phyloP scores from a whole-genome alignment of 202 grass and related monocot species.

The Elaeis oleifera region DNA sequence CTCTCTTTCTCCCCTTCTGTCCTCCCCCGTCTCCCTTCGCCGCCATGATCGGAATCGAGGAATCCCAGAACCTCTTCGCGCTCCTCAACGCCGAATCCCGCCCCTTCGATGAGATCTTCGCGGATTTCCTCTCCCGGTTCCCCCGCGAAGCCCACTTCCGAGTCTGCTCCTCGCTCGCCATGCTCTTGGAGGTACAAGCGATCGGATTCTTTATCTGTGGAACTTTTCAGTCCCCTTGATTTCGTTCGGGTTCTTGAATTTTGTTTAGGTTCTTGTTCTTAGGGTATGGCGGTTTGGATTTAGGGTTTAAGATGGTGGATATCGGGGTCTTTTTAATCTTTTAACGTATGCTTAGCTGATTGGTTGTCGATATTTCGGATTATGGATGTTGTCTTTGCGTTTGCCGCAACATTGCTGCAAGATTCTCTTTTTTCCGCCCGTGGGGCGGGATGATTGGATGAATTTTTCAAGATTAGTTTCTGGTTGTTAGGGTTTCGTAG shows the following conservation, averaged over 20 bases:
- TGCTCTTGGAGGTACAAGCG: slow-evolving; percentile 49
- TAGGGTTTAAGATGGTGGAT: background rate
- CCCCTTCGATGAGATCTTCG: slow-evolving; percentile 52
- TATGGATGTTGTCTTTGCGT: too few relatives aligned
- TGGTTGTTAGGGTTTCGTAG: background rate
- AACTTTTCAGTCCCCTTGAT: slow-evolving; percentile 5
- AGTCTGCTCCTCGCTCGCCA: slow-evolving; percentile 39
- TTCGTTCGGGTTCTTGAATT: slow-evolving; percentile 4
- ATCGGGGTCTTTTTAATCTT: background rate
- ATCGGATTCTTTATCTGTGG: too few relatives aligned
- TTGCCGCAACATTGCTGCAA: too few relatives aligned
- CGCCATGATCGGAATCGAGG: slow-evolving; percentile 20
- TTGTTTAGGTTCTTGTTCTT: slow-evolving; percentile 2
- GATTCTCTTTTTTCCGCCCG: too few relatives aligned
- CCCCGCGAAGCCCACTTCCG: slow-evolving; percentile 52
- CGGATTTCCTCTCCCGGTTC: slow-evolving; percentile 54
- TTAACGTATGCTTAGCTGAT: too few relatives aligned
- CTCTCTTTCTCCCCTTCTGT: background rate
- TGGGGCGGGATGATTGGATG: too few relatives aligned
- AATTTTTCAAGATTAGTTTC: background rate
- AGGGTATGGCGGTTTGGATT: background rate
- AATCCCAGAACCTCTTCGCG: slow-evolving; percentile 45
- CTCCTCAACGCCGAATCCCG: slow-evolving; percentile 41
- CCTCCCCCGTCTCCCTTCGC: background rate
- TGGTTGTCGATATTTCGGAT: too few relatives aligned